phyloP scores from a whole-genome alignment of 306 rosid genomes.

The Vigna radiata region DNA sequence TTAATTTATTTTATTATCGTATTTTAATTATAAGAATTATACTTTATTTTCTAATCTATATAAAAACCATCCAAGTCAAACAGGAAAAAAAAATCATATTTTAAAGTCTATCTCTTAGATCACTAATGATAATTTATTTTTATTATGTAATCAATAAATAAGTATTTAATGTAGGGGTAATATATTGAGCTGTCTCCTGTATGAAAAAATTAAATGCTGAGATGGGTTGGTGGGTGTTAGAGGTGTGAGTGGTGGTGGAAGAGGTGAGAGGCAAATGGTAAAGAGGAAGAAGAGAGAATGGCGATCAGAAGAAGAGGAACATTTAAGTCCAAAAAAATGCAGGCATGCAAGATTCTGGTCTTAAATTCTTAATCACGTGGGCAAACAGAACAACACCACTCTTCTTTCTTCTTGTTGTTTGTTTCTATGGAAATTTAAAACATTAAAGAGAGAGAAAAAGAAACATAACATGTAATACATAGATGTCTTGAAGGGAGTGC shows the following conservation, averaged over 20 bases:
- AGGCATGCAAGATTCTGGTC: background rate
- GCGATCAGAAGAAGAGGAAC: background rate
- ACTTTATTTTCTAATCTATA: too few relatives aligned
- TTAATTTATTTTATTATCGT: too few relatives aligned
- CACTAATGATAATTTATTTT: too few relatives aligned
- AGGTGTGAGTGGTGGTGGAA: background rate
- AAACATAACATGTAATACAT: background rate
- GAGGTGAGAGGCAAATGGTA: background rate
- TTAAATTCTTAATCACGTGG: constrained; percentile 5
- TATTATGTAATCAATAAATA: too few relatives aligned
- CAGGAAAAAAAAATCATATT: too few relatives aligned
- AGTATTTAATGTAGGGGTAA: too few relatives aligned
- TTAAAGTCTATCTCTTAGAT: too few relatives aligned
- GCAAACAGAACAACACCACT: background rate
- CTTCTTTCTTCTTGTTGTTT: background rate
- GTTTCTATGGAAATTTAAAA: background rate
- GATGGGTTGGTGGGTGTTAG: background rate
- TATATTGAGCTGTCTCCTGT: too few relatives aligned
- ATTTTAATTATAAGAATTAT: too few relatives aligned
- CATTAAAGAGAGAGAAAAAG: background rate
- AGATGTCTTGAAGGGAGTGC: background rate
- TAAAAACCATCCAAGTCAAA: too few relatives aligned
- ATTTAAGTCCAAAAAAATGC: background rate
- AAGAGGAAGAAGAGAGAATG: background rate
- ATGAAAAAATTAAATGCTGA: background rate